Percentiles rank a stretch among this genome's conserved stretches.
phyloP scores from a whole-genome alignment of 2,329 filamentous ascomycete genomes.

The Metarhizium album region DNA sequence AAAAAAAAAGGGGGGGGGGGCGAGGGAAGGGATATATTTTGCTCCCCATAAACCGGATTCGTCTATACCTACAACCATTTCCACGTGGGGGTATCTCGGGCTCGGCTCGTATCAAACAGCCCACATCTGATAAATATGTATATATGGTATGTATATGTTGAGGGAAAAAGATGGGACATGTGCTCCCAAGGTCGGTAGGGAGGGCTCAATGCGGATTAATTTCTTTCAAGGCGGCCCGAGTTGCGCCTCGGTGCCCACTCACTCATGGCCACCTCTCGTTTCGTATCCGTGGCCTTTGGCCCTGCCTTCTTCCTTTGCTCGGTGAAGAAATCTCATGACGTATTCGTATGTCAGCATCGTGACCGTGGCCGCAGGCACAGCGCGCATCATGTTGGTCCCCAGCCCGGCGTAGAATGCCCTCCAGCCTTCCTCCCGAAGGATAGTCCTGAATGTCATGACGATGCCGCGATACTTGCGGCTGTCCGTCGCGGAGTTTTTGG shows the following conservation, averaged over 20 bases:
- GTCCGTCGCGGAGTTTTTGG: slow-evolving; percentile 17
- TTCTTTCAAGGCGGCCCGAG: not conserved
- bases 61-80: slow-evolving; percentile 26
- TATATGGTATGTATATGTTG: slow-evolving; percentile 3
- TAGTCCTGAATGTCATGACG: slow-evolving; percentile 70
- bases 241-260: not conserved
- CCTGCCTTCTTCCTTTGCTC: slow-evolving; percentile 28
- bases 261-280: slow-evolving; percentile 1
- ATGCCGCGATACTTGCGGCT: slow-evolving; percentile 64
- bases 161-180: not conserved
- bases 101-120: not conserved
- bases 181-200: not conserved
- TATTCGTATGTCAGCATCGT: slow-evolving; percentile 97
- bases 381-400: slow-evolving; percentile 94
- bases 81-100: slow-evolving; percentile 1
- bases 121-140: slow-evolving; percentile 6
- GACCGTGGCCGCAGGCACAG: slow-evolving; percentile 88
- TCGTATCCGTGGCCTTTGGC: slow-evolving; percentile 17
- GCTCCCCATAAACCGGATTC: slow-evolving; percentile 15
- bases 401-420: slow-evolving; percentile 93
- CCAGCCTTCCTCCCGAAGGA: slow-evolving; percentile 88
- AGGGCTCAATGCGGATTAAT: not conserved
- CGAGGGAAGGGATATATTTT: slow-evolving; percentile 9
- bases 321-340: slow-evolving; percentile 43
- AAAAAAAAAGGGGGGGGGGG: slow-evolving; percentile 9